These are phyloP conservation scores for Plasmopara muralis DNA, from an alignment of 352 stramenopile species.

Conservation along the genomic window DNA sequence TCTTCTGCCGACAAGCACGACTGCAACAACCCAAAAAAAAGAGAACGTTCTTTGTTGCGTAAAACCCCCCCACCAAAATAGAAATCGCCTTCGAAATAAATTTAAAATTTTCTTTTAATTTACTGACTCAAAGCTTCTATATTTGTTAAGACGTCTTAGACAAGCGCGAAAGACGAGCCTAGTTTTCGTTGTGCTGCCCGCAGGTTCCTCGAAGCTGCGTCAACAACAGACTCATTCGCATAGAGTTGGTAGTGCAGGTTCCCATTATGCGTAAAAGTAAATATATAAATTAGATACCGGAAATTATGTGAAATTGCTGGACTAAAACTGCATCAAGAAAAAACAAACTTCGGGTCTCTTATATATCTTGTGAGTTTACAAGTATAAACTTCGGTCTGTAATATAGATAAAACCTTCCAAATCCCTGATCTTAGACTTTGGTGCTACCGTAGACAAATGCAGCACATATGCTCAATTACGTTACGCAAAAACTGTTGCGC, in stretches of 20 bases:
- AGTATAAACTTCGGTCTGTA: too few relatives aligned
- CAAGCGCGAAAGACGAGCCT: constrained; percentile 6
- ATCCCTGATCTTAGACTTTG: too few relatives aligned
- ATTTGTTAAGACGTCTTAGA: too few relatives aligned
- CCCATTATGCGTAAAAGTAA: not conserved
- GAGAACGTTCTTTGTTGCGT: not conserved
- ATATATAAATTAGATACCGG: not conserved
- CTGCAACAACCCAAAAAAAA: constrained; percentile 1
- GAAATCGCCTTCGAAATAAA: not conserved
- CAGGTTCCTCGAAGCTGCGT: constrained; percentile 17
- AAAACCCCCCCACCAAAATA: not conserved
- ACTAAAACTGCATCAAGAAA: too few relatives aligned
- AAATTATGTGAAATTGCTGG: not conserved
- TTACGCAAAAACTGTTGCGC: too few relatives aligned
- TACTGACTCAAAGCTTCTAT: not conserved
- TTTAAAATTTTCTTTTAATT: not conserved
- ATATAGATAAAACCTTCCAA: too few relatives aligned
- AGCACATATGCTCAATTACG: too few relatives aligned
- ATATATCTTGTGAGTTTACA: too few relatives aligned
- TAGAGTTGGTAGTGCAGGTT: not conserved
- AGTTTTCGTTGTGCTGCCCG: not conserved
- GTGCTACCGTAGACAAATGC: too few relatives aligned
- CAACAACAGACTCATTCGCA: not conserved
- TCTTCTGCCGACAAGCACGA: too few relatives aligned
- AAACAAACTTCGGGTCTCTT: too few relatives aligned